A percentile compares a stretch with the other conserved stretches of the same genome.
Evolutionary conservation across 129 eudicot species (phyloP).

Genomic region (Solidago caesia): DNA sequence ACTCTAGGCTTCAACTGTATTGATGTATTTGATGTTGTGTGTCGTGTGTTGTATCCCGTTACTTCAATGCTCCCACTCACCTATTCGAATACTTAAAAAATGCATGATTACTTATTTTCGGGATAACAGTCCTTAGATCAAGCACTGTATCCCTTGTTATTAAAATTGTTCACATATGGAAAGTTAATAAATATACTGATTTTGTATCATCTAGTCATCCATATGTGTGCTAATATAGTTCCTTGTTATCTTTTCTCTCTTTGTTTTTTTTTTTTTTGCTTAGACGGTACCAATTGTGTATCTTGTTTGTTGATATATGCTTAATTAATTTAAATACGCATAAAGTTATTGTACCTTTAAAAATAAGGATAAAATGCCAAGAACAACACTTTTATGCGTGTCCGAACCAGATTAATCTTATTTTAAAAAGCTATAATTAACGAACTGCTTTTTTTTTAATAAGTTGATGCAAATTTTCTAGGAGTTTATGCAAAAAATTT

Average conservation of each 20-base stretch:
- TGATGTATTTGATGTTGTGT: constrained; percentile 12
- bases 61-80: constrained; percentile 9
- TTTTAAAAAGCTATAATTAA: too few species aligned
- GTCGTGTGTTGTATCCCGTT: constrained; percentile 16
- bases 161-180: constrained; percentile 1
- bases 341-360: too few species aligned
- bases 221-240: background rate
- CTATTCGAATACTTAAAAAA: background rate
- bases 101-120: constrained; percentile 4
- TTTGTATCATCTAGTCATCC: constrained; percentile 10
- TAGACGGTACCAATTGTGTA: background rate
- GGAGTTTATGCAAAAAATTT: too few species aligned
- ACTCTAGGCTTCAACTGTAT: constrained; percentile 40
- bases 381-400: too few species aligned
- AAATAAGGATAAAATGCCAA: too few species aligned
- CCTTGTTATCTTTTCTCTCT: background rate
- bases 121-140: constrained; percentile 5
- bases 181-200: constrained; percentile 18
- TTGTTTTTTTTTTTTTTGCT: background rate
- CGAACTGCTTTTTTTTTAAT: too few species aligned
- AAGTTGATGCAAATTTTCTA: too few species aligned
- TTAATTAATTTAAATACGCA: background rate
- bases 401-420: too few species aligned
- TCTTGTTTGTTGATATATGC: background rate
- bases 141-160: constrained; percentile 16